Percentiles rank a stretch among this genome's conserved stretches.
These are phyloP conservation scores for Parietaria judaica DNA, from an alignment of 306 rosid species.

Conservation along the genomic window DNA sequence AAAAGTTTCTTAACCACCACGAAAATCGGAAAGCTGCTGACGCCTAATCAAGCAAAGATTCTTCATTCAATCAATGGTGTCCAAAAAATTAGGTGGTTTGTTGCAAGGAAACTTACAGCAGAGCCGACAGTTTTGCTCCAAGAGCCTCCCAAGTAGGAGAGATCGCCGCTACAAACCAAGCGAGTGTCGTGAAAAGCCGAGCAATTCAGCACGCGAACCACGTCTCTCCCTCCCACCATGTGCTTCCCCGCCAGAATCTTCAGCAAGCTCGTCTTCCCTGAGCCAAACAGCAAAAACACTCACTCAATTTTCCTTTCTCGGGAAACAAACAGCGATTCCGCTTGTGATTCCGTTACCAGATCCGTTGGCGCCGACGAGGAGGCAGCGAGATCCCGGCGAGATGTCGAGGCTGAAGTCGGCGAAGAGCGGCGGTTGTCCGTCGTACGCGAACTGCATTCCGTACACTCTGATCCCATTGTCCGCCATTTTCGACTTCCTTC, in stretches of 20 bases:
- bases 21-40: too few relatives aligned
- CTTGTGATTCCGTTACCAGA: conserved; percentile 36
- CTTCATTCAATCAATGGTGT: too few relatives aligned
- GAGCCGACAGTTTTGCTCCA: conserved; percentile 84
- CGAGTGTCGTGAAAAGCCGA: conserved; percentile 89
- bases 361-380: conserved; percentile 93
- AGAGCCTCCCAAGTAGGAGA: conserved; percentile 91
- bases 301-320: background rate
- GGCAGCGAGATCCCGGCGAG: conserved; percentile 84
- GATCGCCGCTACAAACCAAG: conserved; percentile 81
- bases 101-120: conserved; percentile 51
- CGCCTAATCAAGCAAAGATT: too few relatives aligned
- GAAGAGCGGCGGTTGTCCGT: conserved; percentile 54
- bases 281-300: background rate
- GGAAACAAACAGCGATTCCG: background rate
- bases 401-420: conserved; percentile 58
- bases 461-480: conserved; percentile 40
- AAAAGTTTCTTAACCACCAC: too few relatives aligned
- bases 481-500: too few relatives aligned
- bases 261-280: conserved; percentile 85
- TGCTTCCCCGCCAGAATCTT: conserved; percentile 86
- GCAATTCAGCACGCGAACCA: conserved; percentile 66
- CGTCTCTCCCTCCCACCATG: conserved; percentile 95
- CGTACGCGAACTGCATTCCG: conserved; percentile 77
- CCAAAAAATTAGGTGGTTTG: too few relatives aligned